Conservation (phyloP, 306 rosid species). For the Astragalus membranaceus region DNA sequence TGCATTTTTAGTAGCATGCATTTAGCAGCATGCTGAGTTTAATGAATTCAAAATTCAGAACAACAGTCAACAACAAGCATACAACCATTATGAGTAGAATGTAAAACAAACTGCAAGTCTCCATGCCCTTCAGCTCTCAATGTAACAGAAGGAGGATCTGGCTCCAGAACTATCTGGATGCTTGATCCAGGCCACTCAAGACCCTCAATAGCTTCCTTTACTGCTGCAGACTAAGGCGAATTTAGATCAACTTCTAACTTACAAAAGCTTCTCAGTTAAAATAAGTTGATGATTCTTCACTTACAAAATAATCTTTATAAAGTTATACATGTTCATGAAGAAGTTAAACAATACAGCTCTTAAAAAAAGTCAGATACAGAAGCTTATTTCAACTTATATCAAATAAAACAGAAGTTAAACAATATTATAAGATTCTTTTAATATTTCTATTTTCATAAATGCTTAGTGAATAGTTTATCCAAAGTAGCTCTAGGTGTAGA, state of each 20-base stretch:
- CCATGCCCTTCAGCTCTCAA: constrained; percentile 95
- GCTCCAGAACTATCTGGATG: constrained; percentile 65
- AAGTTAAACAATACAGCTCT: neutral
- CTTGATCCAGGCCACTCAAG: constrained; percentile 99
- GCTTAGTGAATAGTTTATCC: neutral
- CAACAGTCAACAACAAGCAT: too few relatives aligned
- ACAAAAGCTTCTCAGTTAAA: neutral
- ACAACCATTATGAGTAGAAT: constrained; percentile 3
- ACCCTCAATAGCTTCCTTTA: constrained; percentile 94
- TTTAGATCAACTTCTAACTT: neutral
- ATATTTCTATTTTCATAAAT: neutral
- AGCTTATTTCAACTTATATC: neutral
- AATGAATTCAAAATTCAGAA: too few relatives aligned
- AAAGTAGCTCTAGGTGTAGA: constrained; percentile 18
- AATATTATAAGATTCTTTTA: neutral
- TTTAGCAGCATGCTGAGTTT: too few relatives aligned
- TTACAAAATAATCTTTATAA: neutral
- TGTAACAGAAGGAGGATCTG: constrained; percentile 71
- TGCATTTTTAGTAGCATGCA: too few relatives aligned
- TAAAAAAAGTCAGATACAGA: neutral
- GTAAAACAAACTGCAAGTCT: constrained; percentile 60
- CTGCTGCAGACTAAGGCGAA: constrained; percentile 54
- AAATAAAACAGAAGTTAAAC: too few relatives aligned
- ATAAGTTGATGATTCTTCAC: neutral
- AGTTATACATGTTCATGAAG: neutral